A percentile compares a stretch with the other conserved stretches of the same genome.
These are phyloP conservation scores for Rhazya stricta DNA, from an alignment of 257 asterid genomes.

Conservation along the genomic window DNA sequence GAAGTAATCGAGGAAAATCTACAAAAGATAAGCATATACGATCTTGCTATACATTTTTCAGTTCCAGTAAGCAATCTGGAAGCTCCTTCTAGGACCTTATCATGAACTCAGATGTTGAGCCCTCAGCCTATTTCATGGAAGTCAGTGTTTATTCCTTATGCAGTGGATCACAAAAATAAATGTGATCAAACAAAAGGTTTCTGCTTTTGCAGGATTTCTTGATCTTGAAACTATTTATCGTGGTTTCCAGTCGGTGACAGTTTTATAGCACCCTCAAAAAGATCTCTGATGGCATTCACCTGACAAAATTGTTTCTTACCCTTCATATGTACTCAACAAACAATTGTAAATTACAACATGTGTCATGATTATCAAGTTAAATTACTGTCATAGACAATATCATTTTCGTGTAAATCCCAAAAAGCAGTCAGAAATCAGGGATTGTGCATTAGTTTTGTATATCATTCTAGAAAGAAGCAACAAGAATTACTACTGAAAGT, in stretches of 20 bases:
- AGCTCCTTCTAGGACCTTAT: slow-evolving; percentile 2
- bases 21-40: not conserved
- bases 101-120: slow-evolving; percentile 2
- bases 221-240: not conserved
- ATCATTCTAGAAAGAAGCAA: not conserved
- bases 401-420: slow-evolving; percentile 1
- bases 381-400: not conserved
- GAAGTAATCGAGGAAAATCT: not conserved
- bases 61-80: not conserved
- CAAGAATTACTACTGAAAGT: not conserved
- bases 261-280: not conserved
- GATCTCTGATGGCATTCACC: not conserved
- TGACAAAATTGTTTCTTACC: not conserved
- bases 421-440: not conserved
- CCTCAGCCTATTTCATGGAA: not conserved
- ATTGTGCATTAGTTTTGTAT: not conserved
- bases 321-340: not conserved
- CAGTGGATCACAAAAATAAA: not conserved
- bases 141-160: not conserved
- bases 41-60: not conserved
- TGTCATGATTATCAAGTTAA: not conserved
- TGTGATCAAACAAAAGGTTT: not conserved
- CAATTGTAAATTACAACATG: not conserved
- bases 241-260: slow-evolving; percentile 5
- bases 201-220: slow-evolving; percentile 3